phyloP scores from a whole-genome alignment of 768 basidiomycete species.

The Leccinum rimulosum region DNA sequence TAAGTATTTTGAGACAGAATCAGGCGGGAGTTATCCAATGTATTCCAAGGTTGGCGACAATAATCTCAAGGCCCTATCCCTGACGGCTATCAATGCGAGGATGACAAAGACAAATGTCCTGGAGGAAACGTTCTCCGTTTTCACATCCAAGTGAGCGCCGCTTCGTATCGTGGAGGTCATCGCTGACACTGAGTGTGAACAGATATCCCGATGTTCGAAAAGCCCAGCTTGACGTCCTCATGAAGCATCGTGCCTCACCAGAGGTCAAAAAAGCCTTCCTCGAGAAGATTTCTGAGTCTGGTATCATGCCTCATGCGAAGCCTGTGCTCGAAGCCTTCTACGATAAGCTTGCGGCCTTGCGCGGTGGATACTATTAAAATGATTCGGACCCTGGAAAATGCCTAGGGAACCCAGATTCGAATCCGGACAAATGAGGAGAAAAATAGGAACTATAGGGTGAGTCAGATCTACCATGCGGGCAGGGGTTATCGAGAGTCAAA shows the following conservation, averaged over 20 bases:
- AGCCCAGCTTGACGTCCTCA: conserved; percentile 18
- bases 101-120: conserved; percentile 22
- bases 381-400: too few species aligned
- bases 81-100: conserved; percentile 17
- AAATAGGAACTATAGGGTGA: too few species aligned
- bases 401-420: too few species aligned
- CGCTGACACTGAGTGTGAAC: not conserved
- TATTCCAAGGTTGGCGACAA: conserved; percentile 13
- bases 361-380: too few species aligned
- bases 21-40: not conserved
- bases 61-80: conserved; percentile 15
- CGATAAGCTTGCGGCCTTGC: conserved; percentile 10
- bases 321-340: conserved; percentile 16
- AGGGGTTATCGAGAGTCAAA: too few species aligned
- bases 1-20: conserved; percentile 4
- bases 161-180: not conserved
- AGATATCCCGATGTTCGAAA: conserved; percentile 23
- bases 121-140: conserved; percentile 28
- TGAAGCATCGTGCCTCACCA: conserved; percentile 2
- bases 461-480: too few species aligned
- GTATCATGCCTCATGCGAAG: conserved; percentile 9
- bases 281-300: conserved; percentile 1
- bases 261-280: conserved; percentile 18
- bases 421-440: too few species aligned
- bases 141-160: conserved; percentile 22